Percentiles rank a stretch among this genome's conserved stretches.
Evolutionary conservation across 345 rosid species (phyloP).

Genomic region (Noccaea bulbosa): DNA sequence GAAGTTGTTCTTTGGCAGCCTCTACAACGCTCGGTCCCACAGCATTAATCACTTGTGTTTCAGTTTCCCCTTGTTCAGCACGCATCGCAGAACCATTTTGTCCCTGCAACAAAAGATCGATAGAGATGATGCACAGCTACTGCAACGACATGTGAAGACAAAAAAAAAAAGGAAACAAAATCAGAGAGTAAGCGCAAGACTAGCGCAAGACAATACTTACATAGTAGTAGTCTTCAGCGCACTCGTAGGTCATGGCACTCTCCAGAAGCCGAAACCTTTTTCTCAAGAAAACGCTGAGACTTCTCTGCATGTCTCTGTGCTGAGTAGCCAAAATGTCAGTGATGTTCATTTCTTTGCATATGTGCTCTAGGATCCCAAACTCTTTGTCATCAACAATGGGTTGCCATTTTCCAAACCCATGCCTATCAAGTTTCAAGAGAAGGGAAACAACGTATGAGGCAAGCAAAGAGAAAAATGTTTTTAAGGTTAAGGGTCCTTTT

Average conservation of each 20-base stretch:
- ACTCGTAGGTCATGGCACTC: constrained; percentile 60
- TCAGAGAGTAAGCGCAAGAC: constrained; percentile 3
- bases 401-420: constrained; percentile 88
- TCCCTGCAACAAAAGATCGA: constrained; percentile 46
- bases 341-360: constrained; percentile 64
- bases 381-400: constrained; percentile 73
- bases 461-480: neutral
- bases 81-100: constrained; percentile 14
- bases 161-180: neutral
- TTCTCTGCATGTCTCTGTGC: constrained; percentile 70
- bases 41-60: constrained; percentile 35
- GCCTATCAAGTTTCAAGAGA: constrained; percentile 50
- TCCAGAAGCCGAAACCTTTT: constrained; percentile 68
- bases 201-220: constrained; percentile 51
- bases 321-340: constrained; percentile 53
- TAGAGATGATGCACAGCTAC: constrained; percentile 7
- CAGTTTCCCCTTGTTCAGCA: constrained; percentile 51
- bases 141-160: constrained; percentile 14
- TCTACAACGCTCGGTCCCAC: constrained; percentile 42
- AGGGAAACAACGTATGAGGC: constrained; percentile 14
- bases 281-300: constrained; percentile 67
- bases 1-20: constrained; percentile 42
- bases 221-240: constrained; percentile 45
- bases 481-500: neutral
- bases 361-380: constrained; percentile 60